Evolutionary conservation across 257 asterid species (phyloP).

Genomic region (Ligustrum vulgare): DNA sequence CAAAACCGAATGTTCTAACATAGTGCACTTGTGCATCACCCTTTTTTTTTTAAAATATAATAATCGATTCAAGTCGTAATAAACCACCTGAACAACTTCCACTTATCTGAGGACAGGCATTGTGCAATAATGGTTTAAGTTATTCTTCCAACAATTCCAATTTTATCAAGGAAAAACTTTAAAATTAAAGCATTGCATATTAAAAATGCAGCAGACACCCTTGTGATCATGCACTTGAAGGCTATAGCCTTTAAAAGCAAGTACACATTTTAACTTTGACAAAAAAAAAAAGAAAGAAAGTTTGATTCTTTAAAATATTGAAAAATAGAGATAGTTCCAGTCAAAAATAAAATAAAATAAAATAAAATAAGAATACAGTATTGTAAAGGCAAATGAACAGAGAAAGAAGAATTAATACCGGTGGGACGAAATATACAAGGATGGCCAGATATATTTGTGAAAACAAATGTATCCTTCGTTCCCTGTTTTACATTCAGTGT

Average conservation of each 20-base stretch:
- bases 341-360: too few relatives aligned
- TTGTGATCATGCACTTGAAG: too few relatives aligned
- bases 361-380: background rate
- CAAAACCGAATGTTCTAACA: background rate
- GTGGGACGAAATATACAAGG: slow-evolving; percentile 76
- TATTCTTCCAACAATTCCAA: background rate
- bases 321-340: background rate
- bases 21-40: background rate
- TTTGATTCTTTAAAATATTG: background rate
- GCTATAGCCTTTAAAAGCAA: too few relatives aligned
- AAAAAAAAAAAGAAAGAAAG: background rate
- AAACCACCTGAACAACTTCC: background rate
- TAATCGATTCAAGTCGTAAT: background rate
- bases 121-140: background rate
- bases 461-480: slow-evolving; percentile 69
- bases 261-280: background rate
- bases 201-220: background rate
- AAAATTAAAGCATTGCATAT: background rate
- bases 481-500: slow-evolving; percentile 51
- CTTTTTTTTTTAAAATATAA: background rate
- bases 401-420: slow-evolving; percentile 44
- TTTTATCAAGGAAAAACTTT: background rate
- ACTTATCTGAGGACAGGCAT: background rate
- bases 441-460: slow-evolving; percentile 70
- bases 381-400: slow-evolving; percentile 13